Base-by-base conservation (phyloP, 108 stramenopile species). In the Craspedostauros australis region DNA sequence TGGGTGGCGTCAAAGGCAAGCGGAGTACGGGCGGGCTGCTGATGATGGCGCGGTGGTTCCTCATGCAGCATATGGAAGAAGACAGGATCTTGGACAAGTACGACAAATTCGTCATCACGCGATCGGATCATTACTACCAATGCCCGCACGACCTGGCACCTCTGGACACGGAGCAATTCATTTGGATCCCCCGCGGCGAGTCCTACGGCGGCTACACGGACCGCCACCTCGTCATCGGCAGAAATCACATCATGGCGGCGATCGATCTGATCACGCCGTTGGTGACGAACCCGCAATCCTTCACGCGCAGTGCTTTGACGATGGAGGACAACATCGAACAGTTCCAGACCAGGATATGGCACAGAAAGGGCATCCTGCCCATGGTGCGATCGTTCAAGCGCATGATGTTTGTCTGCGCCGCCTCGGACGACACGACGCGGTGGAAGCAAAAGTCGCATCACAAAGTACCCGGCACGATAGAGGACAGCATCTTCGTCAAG, bases 41-140 rank as follows among this genome's bases (percentile, higher is more conserved):
- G 1, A 58, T 68, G 48, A 58, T 63, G 73, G 15, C 36, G 4
- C 54, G 66, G 47, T 74, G 73, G 73, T 74, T 59, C 44, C 24
- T 74, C 27, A 49, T 18, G 15, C 16, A 64, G 21, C 12, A 25
- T 0, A 24, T 74, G 3, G 5, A 34, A 6, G 39, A 63, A 1
- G 4, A 26, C 26, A 11, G 15, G 16, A 31, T 58, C 12, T 26
- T 38, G 9, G 16, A 46, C 3, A 26, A 19, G 14, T 75, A 75
- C 42, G 57, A 65, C 40, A 48, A 53, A 11, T 75, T 75, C 44
- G 63, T 75, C 4, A 20, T 75, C 12, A 75, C 73, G 14, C 24
- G 73, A n/a, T n/a, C 63, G 8, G 73, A 75, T 48, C 68, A 75
- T 44, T 75, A 41, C 61, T 75, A 75, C 38, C 39, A 29, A 7